Evolutionary conservation across 2,329 filamentous ascomycete genomes (phyloP), one percentile per base, ranked within the genome.

Genomic region (Alternaria metachromatica): DNA sequence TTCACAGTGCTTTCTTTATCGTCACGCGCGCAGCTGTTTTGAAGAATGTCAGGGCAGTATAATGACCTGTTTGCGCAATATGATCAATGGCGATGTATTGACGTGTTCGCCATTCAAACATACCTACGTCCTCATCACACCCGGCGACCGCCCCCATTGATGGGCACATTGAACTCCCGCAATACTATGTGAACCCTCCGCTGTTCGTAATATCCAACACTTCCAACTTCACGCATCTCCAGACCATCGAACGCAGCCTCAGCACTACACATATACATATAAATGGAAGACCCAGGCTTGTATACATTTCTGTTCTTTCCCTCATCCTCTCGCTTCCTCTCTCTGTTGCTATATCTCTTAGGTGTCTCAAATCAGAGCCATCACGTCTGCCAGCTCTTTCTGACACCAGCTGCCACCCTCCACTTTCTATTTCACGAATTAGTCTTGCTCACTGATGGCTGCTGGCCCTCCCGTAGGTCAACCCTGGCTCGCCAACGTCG

Each of bases 401-500:
- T 44, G 46, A 28, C 25, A 5, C 48, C 37, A 43, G 53, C 25
- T 5, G 10, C 23, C 7, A 41, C 33, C 20, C 25, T 11, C 30
- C 21, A 30, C 13, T 23, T 5, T 28, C 26, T 11, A 11, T 12
- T 12, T 18, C 45, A 53, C 15, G 51, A 15, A 58, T 18, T 26
- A 20, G 10, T 15, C 33, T 13, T 46, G 25, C 43, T 25, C 48
- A 28, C 30, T 53, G 37, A 78, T 78, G 75, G 68, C 75, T 54
- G 70, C 67, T 21, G 72, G 71, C 10, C 76, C 72, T 54, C 74
- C 73, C 44, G 58, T 72, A 30, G 74, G 73, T 45, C 60, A 70
- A 57, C 68, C 74, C 41, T 77, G 72, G 71, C 58, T 65, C 59
- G 72, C 66, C 43, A 72, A 78, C 67, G 66, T 78, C n/a, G 71